Evolutionary conservation across 257 asterid species (phyloP), one percentile per base, ranked within the genome.

Genomic region (Osmanthus fragrans): DNA sequence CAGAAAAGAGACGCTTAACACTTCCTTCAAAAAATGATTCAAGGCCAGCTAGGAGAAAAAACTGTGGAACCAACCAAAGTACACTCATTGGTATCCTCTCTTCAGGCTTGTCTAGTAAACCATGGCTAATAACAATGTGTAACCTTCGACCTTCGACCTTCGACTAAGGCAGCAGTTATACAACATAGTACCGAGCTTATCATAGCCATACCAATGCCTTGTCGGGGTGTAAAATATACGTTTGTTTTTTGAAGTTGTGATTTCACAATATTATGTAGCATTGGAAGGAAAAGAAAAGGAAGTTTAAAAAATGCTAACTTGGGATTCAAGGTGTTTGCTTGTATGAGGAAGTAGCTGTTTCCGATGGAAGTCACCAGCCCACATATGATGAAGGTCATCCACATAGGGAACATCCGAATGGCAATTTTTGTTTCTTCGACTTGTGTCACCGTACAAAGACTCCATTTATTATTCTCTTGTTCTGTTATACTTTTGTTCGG

Each of bases 301-400:
- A 88, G 77, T 37, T 80, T 87, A 84, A 86, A 72, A 39, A 77
- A 70, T 19, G 93, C 93, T 1, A 88, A 37, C 54, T 75, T 84
- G 18, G 84, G 85, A 68, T 87, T 76, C 92, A 91, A 79, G 74
- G 77, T 69, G 21, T 68, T 89, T 3, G 92, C 89, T 85, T 91
- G 96, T 77, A 89, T 91, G 0, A 89, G 73, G 49, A 91, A 91
- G 88, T 88, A 91, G 11, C 92, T 91, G 78, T 83, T 87, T 58
- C 89, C 88, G 5, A 84, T 49, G 0, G 96, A 89, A 66, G 81
- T 81, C 1, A 89, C 84, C 0, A 86, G 63, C 0, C 96, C 96
- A 32, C 90, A 81, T 0, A 85, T 12, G 34, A 89, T 37, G 79
- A 87, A 88, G 75, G 90, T 80, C 58, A 82, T 36, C 84, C 84